Evolutionary conservation across 768 basidiomycete genomes (phyloP), one percentile per base, ranked within the genome.

Genomic region (Lactarius deliciosus): DNA sequence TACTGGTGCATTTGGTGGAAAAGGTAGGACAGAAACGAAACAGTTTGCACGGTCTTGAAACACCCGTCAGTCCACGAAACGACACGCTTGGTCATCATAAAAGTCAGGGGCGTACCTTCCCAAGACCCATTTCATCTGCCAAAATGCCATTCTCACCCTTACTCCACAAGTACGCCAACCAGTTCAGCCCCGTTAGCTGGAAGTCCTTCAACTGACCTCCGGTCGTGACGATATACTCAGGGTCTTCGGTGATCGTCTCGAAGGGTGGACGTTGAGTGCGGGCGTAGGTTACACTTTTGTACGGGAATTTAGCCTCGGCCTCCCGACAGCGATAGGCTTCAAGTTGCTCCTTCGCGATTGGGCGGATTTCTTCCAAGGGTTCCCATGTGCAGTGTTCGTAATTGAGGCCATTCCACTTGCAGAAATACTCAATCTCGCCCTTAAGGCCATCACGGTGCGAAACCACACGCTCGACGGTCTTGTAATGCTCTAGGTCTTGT

Each of bases 111-210:
- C 70, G 56, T 69, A 91, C 85, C 86, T 99, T 99, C 62, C 97
- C 97, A 30, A 99, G 89, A 75, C 97, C 97, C 97, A 98, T 99
- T 83, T 99, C 97, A 74, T 99, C 97, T 0, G 97, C 97, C 41
- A 99, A 80, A 66, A 99, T 97, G 22, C 97, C 97, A 74, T 98
- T 98, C 72, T 96, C 91, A 10, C 92, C 92, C 71, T 93, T 87
- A 70, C 85, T 88, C 97, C 97, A 98, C 18, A 96, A 80, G 77
- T 96, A 98, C 5, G 93, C 90, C n/a, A 99, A 83, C 97, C 97
- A 99, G 75, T 99, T 99, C 69, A 99, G 82, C 28, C 97, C 97
- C 2, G 94, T 97, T 47, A 98, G 82, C 80, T 99, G 97, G 81
- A 99, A 99, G 73, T 98, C 97, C 78, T 99, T 99, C 68, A 98